These are phyloP conservation scores for Mycena sp. DNA, from an alignment of 1,284 basidiomycete species.

Conservation along the genomic window DNA sequence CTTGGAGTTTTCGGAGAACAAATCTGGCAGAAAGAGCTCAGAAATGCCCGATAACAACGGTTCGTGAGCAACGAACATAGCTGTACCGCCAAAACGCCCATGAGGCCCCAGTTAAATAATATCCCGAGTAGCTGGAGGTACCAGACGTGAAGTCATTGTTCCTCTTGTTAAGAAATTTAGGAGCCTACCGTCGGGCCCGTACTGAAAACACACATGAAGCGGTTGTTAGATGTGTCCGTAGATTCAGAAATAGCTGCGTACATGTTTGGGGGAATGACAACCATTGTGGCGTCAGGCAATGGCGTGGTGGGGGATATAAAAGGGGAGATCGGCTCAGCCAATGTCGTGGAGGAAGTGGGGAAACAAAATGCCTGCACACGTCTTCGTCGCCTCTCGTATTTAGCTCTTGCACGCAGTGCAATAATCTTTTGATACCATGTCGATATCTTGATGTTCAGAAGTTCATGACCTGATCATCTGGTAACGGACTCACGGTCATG, in stretches of 20 bases:
- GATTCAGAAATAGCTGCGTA: conserved; percentile 11
- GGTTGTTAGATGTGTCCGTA: conserved; percentile 1
- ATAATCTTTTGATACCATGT: conserved; percentile 11
- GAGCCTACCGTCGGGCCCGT: conserved; percentile 25
- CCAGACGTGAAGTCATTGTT: background rate
- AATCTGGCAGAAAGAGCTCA: conserved; percentile 10
- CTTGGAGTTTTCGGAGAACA: conserved; percentile 5
- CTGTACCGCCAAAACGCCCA: conserved; percentile 25
- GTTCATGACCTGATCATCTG: conserved; percentile 12
- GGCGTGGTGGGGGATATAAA: conserved; percentile 9
- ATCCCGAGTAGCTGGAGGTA: conserved; percentile 23
- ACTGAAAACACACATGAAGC: conserved; percentile 8
- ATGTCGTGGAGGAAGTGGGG: conserved; percentile 13
- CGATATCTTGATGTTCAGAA: conserved; percentile 15
- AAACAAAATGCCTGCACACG: conserved; percentile 7
- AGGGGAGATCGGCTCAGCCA: conserved; percentile 10
- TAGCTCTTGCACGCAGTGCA: conserved; percentile 9
- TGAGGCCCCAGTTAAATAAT: conserved; percentile 26
- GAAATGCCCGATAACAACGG: background rate
- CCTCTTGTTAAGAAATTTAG: background rate
- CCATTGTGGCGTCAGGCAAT: conserved; percentile 12
- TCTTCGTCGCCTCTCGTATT: conserved; percentile 13
- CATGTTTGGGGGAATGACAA: conserved; percentile 9
- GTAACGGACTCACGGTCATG: conserved; percentile 10
- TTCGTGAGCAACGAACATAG: conserved; percentile 14